Conservation (phyloP, 768 basidiomycete species). For the Collybia sordida region DNA sequence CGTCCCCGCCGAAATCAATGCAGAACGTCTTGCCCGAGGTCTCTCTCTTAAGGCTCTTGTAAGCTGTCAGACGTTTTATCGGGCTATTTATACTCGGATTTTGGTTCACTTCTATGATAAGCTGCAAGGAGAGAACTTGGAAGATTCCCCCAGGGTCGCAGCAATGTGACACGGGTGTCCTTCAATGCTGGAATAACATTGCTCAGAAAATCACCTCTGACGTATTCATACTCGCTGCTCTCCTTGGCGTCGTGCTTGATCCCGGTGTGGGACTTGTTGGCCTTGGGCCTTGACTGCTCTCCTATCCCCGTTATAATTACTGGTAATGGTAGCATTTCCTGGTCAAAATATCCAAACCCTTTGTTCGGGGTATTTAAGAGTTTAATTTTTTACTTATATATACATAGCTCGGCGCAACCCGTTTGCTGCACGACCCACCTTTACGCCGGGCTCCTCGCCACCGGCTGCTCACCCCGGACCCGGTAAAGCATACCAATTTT, state of each 20-base stretch:
- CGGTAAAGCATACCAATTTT: constrained; percentile 23
- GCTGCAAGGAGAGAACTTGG: constrained; percentile 33
- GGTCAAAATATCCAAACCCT: constrained; percentile 22
- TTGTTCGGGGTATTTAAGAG: no score
- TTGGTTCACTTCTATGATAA: no score
- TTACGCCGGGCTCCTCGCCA: constrained; percentile 41
- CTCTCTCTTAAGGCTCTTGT: constrained; percentile 47
- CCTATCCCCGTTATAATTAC: constrained; percentile 27
- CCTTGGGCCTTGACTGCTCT: constrained; percentile 37
- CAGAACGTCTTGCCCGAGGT: constrained; percentile 50
- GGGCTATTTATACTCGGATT: neutral
- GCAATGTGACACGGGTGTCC: constrained; percentile 39
- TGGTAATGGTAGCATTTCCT: constrained; percentile 30
- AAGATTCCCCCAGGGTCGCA: constrained; percentile 33
- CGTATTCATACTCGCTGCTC: constrained; percentile 18
- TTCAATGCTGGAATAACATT: constrained; percentile 43
- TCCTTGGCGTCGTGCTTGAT: constrained; percentile 30
- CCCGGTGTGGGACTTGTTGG: constrained; percentile 2
- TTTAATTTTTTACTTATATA: neutral
- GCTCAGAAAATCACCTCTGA: constrained; percentile 10
- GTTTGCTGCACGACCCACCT: constrained; percentile 47
- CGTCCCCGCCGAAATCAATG: constrained; percentile 45
- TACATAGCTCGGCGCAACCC: constrained; percentile 32
- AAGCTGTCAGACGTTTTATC: constrained; percentile 28
- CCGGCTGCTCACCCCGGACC: constrained; percentile 44